Evolutionary conservation across 805 yeast species (phyloP), one percentile per base, ranked within the genome.

Genomic region (Ogataea angusta): DNA sequence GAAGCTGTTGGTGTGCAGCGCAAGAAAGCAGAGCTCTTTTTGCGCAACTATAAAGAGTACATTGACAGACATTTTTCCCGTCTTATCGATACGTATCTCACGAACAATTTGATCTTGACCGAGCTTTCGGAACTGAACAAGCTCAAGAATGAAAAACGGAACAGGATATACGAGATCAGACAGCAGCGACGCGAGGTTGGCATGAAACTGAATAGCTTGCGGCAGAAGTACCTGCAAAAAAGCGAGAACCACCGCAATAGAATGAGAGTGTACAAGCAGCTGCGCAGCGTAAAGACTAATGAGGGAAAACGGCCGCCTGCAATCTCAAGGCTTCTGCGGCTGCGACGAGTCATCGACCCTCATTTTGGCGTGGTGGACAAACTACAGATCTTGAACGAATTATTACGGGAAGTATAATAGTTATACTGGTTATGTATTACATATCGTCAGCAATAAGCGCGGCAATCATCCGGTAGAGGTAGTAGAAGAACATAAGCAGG

Each of bases 401-500:
- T 47, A 16, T 43, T 67, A 33, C 47, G 34, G 13, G 27, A 38
- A 15, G 25, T 52, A 15, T 38, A 38, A 25, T 32, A 32, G n/a
- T 34, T 23, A 27, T 30, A 30, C 33, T 17, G 33, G 17, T 30
- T 18, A 29, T 30, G 34, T 39, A 35, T 36, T 34, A 61, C 43
- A 53, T 41, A 36, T 75, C 85, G 52, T 83, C 89, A 31, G 82
- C 79, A 59, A 91, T 87, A 61, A 90, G 76, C 32, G 95, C 89
- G 76, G 90, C 81, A 67, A 90, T 89, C 96, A 90, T 89, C 71
- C 95, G 80, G 76, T 90, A 91, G 59, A 91, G 77, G 75, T 89
- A 91, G 75, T 77, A 89, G 83, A 93, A 91, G 78, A 93, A 93
- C 84, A 91, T 72, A 59, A 87, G 66, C 56, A 91, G 74, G 63